Evolutionary conservation across 305 asterid species (phyloP).

Genomic region (Plantago rigida): DNA sequence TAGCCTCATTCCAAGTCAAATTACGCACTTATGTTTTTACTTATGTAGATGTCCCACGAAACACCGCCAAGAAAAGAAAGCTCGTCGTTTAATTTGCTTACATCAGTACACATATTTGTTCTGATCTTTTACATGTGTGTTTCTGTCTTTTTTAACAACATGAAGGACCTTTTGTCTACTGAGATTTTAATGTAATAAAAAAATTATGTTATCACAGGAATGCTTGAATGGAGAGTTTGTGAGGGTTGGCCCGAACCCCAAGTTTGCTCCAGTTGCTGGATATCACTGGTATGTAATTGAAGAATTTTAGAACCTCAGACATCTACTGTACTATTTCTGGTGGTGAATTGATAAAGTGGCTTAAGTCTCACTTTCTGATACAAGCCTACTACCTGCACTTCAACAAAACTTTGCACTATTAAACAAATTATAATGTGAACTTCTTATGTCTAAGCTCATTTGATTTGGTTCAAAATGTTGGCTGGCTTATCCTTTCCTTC

Average conservation of each 20-base stretch:
- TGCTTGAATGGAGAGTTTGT: conserved; percentile 96
- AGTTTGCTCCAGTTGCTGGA: conserved; percentile 91
- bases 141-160: no score
- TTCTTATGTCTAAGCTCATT: conserved; percentile 11
- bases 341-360: neutral
- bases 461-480: conserved; percentile 16
- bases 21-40: neutral
- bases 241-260: conserved; percentile 88
- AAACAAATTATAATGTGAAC: no score
- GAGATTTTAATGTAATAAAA: conserved; percentile 1
- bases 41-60: no score
- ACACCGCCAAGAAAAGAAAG: no score
- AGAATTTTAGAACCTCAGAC: no score
- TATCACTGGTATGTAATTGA: conserved; percentile 57
- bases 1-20: no score
- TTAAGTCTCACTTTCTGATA: conserved; percentile 3
- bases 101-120: no score
- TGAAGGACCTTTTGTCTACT: neutral
- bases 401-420: no score
- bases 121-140: no score
- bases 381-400: neutral
- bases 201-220: conserved; percentile 34
- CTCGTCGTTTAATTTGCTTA: no score
- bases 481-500: conserved; percentile 20
- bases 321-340: neutral